Percentiles rank a stretch among this genome's conserved stretches.
Conservation (phyloP, 768 basidiomycete genomes). For the Lactifluus volemus region DNA sequence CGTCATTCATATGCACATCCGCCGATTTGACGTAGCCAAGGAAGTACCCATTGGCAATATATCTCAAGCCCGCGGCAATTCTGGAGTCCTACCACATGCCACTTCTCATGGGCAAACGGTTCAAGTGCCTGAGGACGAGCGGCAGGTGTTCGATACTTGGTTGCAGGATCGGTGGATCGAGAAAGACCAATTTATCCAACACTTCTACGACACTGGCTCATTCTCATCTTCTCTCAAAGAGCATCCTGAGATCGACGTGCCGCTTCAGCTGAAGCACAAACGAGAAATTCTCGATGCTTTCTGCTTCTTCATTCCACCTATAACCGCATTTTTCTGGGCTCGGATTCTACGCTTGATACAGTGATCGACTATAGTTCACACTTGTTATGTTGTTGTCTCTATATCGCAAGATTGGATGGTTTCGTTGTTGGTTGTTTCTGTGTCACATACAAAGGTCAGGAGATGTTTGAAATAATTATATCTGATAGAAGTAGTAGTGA, state of each 20-base stretch:
- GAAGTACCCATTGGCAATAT: constrained; percentile 66
- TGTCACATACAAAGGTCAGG: too few relatives aligned
- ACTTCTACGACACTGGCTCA: constrained; percentile 46
- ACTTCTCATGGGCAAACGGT: constrained; percentile 27
- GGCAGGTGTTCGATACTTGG: constrained; percentile 69
- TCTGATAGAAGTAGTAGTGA: not conserved
- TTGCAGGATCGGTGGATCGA: constrained; percentile 70
- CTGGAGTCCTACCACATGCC: constrained; percentile 25
- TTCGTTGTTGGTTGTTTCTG: too few relatives aligned
- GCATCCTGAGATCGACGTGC: constrained; percentile 39
- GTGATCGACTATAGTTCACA: not conserved
- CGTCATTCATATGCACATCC: constrained; percentile 77
- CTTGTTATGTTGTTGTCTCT: too few relatives aligned
- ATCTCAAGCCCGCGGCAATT: constrained; percentile 27
- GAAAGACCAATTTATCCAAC: constrained; percentile 75
- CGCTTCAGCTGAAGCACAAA: constrained; percentile 44
- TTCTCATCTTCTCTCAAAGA: constrained; percentile 29
- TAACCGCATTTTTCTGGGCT: constrained; percentile 40
- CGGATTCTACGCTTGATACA: not conserved
- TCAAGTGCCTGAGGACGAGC: constrained; percentile 25
- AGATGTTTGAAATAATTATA: too few relatives aligned
- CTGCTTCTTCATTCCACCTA: constrained; percentile 58
- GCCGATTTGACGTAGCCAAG: constrained; percentile 58
- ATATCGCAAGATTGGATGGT: too few relatives aligned
- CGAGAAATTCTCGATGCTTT: constrained; percentile 60